Evolutionary conservation across 2,329 filamentous ascomycete genomes (phyloP).

Genomic region (Diaporthe longicolla): DNA sequence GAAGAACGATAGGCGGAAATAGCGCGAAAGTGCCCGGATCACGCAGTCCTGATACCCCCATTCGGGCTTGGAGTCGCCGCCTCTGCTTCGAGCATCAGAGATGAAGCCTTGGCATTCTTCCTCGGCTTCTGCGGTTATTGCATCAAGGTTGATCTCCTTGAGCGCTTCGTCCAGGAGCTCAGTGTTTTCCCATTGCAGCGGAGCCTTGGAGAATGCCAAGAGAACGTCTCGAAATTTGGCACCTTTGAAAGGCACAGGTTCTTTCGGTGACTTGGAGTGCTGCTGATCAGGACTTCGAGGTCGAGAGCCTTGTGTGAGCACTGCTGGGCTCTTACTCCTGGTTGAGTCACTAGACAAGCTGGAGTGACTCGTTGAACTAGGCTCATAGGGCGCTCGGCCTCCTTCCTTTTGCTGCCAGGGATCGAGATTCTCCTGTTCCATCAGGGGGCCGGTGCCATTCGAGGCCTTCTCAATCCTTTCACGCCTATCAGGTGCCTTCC

Average conservation of each 20-base stretch:
- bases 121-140: constrained; percentile 93
- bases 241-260: constrained; percentile 78
- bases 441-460: no score
- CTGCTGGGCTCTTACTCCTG: constrained; percentile 55
- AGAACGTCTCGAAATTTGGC: constrained; percentile 85
- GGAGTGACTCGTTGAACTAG: constrained; percentile 63
- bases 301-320: constrained; percentile 52
- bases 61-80: constrained; percentile 81
- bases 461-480: no score
- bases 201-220: constrained; percentile 86
- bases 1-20: constrained; percentile 93
- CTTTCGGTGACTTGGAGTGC: constrained; percentile 67
- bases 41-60: constrained; percentile 99
- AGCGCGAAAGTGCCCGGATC: constrained; percentile 87
- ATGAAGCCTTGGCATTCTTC: constrained; percentile 90
- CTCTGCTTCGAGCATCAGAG: constrained; percentile 89
- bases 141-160: constrained; percentile 85
- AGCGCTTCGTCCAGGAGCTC: constrained; percentile 93
- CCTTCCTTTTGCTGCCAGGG: constrained; percentile 60
- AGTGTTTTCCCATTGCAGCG: constrained; percentile 95
- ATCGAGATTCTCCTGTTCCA: no score
- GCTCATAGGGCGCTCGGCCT: constrained; percentile 68
- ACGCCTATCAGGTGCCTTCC: no score
- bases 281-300: constrained; percentile 54
- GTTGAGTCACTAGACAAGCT: constrained; percentile 55